Evolutionary conservation across 192 early-diverging fungal species (phyloP), one percentile per base, ranked within the genome.

Genomic region (Coemansia sp.): DNA sequence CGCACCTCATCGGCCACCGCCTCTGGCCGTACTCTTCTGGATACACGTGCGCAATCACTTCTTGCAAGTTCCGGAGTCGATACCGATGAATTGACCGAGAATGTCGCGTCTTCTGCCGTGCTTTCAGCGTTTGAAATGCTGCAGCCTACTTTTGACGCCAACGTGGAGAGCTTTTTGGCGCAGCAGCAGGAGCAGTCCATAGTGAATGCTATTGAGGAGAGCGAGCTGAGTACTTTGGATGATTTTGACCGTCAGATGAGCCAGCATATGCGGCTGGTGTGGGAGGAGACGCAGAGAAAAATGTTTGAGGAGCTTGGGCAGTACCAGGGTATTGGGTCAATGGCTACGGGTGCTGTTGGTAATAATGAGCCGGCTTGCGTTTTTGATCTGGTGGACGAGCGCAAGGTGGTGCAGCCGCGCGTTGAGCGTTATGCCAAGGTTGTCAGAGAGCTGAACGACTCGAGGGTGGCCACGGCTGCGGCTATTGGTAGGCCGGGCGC

Each of bases 241-340:
- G 92, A 93, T 58, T 92, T 87, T 76, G 86, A 92, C 52, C 73
- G 78, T 25, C 56, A 81, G 50, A 86, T 87, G 78, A 86, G 89
- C 31, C 36, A 72, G 17, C 72, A 73, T 16, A 69, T 92, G 70
- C 73, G 83, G 51, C 62, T 76, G 25, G 87, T 92, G 65, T 95
- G 93, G 93, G 88, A 91, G 60, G 84, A 84, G 18, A 71, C 85
- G 20, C 89, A 92, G 75, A 83, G 85, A 30, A 77, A 85, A 6
- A 83, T 96, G 52, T 92, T 95, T 73, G 90, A 92, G 71, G 92
- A 97, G 66, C 76, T 96, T 6, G 93, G 92, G 32, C 89, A 92
- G 67, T 76, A 83, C 63, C 78, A 84, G 48, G 69, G 63, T 14
- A 48, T 22, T 22, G 30, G 1, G 7, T 60, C 16, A 31, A 20